These are phyloP conservation scores for Fusarium marasasianum DNA, from an alignment of 2,329 filamentous ascomycete genomes.

Conservation along the genomic window DNA sequence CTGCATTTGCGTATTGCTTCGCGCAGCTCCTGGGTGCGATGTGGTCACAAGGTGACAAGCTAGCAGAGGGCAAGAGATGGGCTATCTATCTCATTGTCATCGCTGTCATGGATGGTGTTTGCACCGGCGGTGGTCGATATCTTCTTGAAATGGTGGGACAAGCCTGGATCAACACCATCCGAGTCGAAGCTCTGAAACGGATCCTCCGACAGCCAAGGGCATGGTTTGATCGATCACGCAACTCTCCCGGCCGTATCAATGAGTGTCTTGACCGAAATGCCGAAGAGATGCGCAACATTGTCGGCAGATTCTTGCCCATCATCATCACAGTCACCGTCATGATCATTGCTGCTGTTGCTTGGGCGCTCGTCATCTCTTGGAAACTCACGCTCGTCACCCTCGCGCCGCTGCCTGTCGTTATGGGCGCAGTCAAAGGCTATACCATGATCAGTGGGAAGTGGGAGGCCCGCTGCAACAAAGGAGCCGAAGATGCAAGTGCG, in stretches of 20 bases:
- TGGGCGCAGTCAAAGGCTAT: constrained; percentile 72
- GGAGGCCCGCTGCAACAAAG: constrained; percentile 74
- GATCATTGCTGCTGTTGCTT: constrained; percentile 73
- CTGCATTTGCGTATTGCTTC: constrained; percentile 80
- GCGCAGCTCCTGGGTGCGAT: constrained; percentile 77
- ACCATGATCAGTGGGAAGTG: constrained; percentile 73
- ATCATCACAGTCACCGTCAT: constrained; percentile 74
- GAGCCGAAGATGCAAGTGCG: constrained; percentile 66
- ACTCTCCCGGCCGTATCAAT: constrained; percentile 70
- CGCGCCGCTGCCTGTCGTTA: constrained; percentile 72
- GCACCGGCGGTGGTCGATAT: constrained; percentile 74
- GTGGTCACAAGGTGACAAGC: constrained; percentile 62
- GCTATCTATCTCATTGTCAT: constrained; percentile 75
- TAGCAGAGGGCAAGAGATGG: constrained; percentile 68
- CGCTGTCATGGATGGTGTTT: constrained; percentile 71
- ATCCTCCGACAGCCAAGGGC: constrained; percentile 79
- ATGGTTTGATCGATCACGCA: constrained; percentile 79
- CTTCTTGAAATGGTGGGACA: constrained; percentile 77
- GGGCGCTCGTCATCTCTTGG: constrained; percentile 81
- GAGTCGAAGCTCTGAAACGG: constrained; percentile 71
- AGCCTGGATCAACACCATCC: constrained; percentile 78
- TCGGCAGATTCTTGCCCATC: constrained; percentile 80
- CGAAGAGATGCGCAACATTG: constrained; percentile 86
- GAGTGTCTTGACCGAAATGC: constrained; percentile 82
- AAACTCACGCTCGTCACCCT: constrained; percentile 82